Evolutionary conservation across 2,329 filamentous ascomycete genomes (phyloP).

Genomic region (Myriosclerotinia duriaeana): DNA sequence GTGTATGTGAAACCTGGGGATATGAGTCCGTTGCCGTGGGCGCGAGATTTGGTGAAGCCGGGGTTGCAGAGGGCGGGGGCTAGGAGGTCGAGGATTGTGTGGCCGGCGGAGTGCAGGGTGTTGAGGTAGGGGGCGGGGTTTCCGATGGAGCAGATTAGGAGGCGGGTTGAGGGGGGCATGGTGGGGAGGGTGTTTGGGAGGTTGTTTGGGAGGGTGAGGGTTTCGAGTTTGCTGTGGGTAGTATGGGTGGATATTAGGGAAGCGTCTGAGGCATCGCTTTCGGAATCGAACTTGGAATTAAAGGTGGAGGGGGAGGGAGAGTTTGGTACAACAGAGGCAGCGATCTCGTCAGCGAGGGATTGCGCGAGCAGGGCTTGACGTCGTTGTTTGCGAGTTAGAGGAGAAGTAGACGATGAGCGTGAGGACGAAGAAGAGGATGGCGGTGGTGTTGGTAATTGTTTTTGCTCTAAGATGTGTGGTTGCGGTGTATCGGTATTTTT

Average conservation of each 20-base stretch:
- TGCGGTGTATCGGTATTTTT: background rate
- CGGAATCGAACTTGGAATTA: no score
- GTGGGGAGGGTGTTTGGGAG: background rate
- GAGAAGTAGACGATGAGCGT: background rate
- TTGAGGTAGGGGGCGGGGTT: slow-evolving; percentile 75
- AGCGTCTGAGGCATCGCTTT: slow-evolving; percentile 3
- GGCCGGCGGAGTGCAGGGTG: slow-evolving; percentile 85
- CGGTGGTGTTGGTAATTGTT: background rate
- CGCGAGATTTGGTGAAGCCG: slow-evolving; percentile 48
- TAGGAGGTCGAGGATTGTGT: slow-evolving; percentile 68
- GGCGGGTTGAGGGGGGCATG: slow-evolving; percentile 44
- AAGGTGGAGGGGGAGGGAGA: background rate
- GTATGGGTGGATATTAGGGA: no score
- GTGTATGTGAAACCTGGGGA: slow-evolving; percentile 55
- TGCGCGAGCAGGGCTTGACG: background rate
- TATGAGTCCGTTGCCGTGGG: slow-evolving; percentile 51
- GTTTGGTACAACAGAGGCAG: background rate
- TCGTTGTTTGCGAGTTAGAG: background rate
- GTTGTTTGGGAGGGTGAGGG: background rate
- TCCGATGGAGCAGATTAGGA: slow-evolving; percentile 84
- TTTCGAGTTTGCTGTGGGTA: background rate
- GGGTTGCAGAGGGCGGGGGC: slow-evolving; percentile 42
- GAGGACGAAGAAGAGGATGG: background rate
- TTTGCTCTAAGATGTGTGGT: background rate
- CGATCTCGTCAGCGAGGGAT: background rate